phyloP scores from a whole-genome alignment of 257 asterid species.

The Nicotiana tabacum region DNA sequence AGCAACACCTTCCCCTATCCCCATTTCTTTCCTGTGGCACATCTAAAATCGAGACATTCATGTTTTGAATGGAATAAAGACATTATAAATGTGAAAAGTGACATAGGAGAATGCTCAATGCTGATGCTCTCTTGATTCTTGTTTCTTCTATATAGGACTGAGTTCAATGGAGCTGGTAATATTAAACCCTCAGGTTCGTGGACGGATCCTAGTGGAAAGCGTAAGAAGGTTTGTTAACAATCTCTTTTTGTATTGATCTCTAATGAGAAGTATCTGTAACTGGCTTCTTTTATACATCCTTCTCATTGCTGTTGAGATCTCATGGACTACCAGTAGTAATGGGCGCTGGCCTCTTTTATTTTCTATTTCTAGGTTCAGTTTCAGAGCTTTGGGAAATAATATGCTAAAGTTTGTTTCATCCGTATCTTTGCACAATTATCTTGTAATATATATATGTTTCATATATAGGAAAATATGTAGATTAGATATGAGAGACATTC shows the following conservation, averaged over 20 bases:
- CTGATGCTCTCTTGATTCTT: constrained; percentile 31
- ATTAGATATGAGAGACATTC: not conserved
- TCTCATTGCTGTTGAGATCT: not conserved
- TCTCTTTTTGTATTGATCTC: constrained; percentile 11
- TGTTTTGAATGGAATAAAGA: not conserved
- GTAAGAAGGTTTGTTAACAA: constrained; percentile 45
- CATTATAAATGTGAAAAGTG: not conserved
- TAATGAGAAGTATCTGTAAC: not conserved
- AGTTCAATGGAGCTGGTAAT: constrained; percentile 31
- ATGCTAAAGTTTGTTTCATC: not conserved
- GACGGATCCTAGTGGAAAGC: constrained; percentile 48
- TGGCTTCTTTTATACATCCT: not conserved
- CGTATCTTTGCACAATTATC: not conserved
- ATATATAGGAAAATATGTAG: not conserved
- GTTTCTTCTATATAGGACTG: constrained; percentile 38
- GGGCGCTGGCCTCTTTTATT: not conserved
- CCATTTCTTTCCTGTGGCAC: not conserved
- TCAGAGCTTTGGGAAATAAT: not conserved
- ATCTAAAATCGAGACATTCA: not conserved
- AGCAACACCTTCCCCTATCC: not conserved
- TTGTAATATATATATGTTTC: not conserved
- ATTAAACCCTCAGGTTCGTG: constrained; percentile 34
- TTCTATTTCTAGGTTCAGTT: not conserved
- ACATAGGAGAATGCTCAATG: not conserved
- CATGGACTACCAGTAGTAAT: not conserved